Base-by-base conservation (phyloP, 495 filamentous ascomycete genomes). In the Thermothielavioides terrestris region DNA sequence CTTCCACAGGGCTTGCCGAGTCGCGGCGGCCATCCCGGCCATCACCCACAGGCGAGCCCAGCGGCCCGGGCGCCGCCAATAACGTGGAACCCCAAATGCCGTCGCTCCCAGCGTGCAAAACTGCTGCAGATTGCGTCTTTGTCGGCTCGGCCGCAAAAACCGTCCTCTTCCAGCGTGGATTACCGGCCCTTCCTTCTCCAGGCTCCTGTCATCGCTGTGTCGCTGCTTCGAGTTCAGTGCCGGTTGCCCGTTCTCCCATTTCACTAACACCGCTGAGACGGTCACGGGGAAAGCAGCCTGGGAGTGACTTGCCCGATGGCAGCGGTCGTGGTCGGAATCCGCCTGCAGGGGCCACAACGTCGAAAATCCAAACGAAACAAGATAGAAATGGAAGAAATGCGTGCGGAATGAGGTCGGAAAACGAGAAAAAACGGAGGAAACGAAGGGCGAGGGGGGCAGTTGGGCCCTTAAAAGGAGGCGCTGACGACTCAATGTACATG, bases 401-500 rank as follows among this genome's bases (percentile, higher is more conserved):
- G 46, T 34, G 49, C 48, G 46, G 43, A 55, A 49, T 48, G 43
- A 47, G 18, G 42, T 32, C 45, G 52, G 57, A 53, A 45, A 55
- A 49, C 52, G 49, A 65, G 54, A 65, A 63, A 65, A 54, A 65
- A 63, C 52, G 53, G 25, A 63, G 58, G 56, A 54, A 59, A 59
- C 52, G 53, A 46, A 43, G 57, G 52, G 64, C 63, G 55, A 64
- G 62, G 68, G 60, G 70, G 70, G 63, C 51, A 65, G 68, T 66
- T 62, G 68, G 64, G 61, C 38, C 47, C 58, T 59, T n/a, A n/a
- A n/a, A n/a, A n/a, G n/a, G n/a, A n/a, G n/a, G n/a, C n/a, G n/a
- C n/a, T n/a, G n/a, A n/a, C n/a, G n/a, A n/a, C n/a, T n/a, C n/a
- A n/a, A n/a, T n/a, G n/a, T n/a, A n/a, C n/a, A n/a, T n/a, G 61